phyloP scores from a whole-genome alignment of 2,329 filamentous ascomycete genomes.

The Pyrenochaeta sp. region DNA sequence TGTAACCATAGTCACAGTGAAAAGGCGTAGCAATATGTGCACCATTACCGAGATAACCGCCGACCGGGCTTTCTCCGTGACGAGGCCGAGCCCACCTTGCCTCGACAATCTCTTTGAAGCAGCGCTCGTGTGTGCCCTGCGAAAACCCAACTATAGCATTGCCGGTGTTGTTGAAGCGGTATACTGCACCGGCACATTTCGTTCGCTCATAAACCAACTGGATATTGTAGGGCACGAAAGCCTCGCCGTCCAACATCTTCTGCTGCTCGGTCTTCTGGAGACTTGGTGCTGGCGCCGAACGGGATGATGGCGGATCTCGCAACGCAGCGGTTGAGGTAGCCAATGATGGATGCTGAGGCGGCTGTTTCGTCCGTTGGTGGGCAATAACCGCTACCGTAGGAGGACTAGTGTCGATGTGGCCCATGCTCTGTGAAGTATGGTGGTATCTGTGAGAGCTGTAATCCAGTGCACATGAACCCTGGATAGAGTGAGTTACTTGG shows the following conservation, averaged over 20 bases:
- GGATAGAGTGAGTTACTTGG: constrained; percentile 23
- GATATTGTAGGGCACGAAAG: constrained; percentile 79
- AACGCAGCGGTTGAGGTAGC: constrained; percentile 22
- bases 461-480: constrained; percentile 6
- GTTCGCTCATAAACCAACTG: constrained; percentile 85
- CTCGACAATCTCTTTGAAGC: constrained; percentile 76
- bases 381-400: constrained; percentile 22
- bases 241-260: constrained; percentile 84
- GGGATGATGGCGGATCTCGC: constrained; percentile 28
- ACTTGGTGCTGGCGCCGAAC: constrained; percentile 28
- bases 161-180: constrained; percentile 80
- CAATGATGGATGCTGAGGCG: constrained; percentile 30
- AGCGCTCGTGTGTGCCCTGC: constrained; percentile 71
- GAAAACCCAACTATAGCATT: constrained; percentile 75
- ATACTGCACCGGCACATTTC: constrained; percentile 74
- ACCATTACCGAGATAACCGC: constrained; percentile 73
- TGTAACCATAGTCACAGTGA: constrained; percentile 93
- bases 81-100: constrained; percentile 57
- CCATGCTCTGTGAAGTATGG: constrained; percentile 37
- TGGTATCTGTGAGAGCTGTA: constrained; percentile 9
- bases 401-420: constrained; percentile 25
- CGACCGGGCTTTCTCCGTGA: constrained; percentile 11
- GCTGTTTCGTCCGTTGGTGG: constrained; percentile 1
- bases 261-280: constrained; percentile 75
- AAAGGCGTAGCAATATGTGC: constrained; percentile 87